Conservation (phyloP, 148 eudicot genomes). For the Chenopodium suecicum region DNA sequence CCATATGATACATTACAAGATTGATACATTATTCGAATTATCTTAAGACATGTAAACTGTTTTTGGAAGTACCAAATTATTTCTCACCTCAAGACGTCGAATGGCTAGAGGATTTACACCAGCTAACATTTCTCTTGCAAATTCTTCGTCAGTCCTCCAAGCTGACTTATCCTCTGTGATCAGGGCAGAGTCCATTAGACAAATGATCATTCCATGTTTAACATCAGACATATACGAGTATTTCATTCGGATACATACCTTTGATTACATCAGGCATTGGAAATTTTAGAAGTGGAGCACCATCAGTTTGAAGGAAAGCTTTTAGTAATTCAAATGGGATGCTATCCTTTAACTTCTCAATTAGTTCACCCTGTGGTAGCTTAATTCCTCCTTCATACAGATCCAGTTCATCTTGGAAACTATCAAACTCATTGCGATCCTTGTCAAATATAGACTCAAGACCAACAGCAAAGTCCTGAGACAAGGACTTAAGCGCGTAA, state of each 20-base stretch:
- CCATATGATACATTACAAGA: not conserved
- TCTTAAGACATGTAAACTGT: too few species aligned
- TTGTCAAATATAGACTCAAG: constrained; percentile 44
- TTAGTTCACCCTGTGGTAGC: constrained; percentile 32
- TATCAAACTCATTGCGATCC: constrained; percentile 61
- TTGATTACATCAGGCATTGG: constrained; percentile 77
- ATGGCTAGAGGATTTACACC: constrained; percentile 74
- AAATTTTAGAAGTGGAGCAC: constrained; percentile 48
- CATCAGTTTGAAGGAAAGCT: constrained; percentile 52
- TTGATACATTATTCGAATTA: too few species aligned
- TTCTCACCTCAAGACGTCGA: constrained; percentile 53
- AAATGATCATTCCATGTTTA: not conserved
- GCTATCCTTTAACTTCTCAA: constrained; percentile 37
- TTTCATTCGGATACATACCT: constrained; percentile 32
- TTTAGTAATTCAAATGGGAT: constrained; percentile 59
- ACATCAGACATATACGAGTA: not conserved
- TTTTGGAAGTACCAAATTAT: too few species aligned
- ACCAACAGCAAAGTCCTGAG: constrained; percentile 54
- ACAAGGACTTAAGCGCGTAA: constrained; percentile 52
- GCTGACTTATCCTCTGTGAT: constrained; percentile 67
- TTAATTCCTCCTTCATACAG: constrained; percentile 60
- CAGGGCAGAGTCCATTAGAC: not conserved
- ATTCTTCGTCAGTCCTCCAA: constrained; percentile 90
- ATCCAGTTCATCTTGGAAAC: constrained; percentile 50
- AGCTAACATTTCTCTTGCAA: constrained; percentile 85